phyloP scores from a whole-genome alignment of 768 basidiomycete genomes.

The Rhodotorula babjevae region DNA sequence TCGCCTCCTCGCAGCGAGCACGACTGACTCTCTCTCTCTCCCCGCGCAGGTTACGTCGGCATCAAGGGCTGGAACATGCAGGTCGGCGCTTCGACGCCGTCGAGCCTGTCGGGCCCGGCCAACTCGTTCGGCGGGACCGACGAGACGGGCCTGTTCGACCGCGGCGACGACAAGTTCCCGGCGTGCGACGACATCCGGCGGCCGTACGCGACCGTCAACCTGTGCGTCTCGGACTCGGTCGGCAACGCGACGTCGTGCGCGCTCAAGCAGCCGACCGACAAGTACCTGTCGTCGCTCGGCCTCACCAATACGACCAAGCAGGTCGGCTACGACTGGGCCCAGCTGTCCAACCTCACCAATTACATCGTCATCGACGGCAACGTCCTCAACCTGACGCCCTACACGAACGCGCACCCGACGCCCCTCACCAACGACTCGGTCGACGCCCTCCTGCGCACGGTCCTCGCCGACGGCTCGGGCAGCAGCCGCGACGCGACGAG shows the following conservation, averaged over 20 bases:
- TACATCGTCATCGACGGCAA: constrained; percentile 88
- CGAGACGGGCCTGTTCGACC: constrained; percentile 78
- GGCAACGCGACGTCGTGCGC: constrained; percentile 58
- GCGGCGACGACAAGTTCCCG: constrained; percentile 61
- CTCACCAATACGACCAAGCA: constrained; percentile 63
- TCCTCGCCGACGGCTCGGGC: constrained; percentile 54
- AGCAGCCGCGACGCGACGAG: constrained; percentile 86
- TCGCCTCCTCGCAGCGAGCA: no score
- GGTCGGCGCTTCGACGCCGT: constrained; percentile 55
- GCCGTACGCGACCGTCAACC: constrained; percentile 65
- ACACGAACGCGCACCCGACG: constrained; percentile 66
- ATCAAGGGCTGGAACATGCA: constrained; percentile 75
- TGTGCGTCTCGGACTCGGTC: constrained; percentile 55
- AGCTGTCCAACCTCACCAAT: constrained; percentile 65
- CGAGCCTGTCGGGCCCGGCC: constrained; percentile 58
- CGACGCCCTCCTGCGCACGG: constrained; percentile 73
- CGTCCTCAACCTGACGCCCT: constrained; percentile 87
- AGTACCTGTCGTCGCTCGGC: constrained; percentile 58
- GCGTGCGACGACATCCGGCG: constrained; percentile 60
- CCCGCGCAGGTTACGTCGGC: constrained; percentile 61
- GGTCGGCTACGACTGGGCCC: constrained; percentile 87
- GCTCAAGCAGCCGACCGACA: constrained; percentile 58
- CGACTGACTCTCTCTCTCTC: background rate
- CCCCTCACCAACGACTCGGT: constrained; percentile 68
- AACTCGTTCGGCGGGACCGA: constrained; percentile 68